These are phyloP conservation scores for Nasturtium officinale DNA, from an alignment of 345 rosid species.

Conservation along the genomic window DNA sequence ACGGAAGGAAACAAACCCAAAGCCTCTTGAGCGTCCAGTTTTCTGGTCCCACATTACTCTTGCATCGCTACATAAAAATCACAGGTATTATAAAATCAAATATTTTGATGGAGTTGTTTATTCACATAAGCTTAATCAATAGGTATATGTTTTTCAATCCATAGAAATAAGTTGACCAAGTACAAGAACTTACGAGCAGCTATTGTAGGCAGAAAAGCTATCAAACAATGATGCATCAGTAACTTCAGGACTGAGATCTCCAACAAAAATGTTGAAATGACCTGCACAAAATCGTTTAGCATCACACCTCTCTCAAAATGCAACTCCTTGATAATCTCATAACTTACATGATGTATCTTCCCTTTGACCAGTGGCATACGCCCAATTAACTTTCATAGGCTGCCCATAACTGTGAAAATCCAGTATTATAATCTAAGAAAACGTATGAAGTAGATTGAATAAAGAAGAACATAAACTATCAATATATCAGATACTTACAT, in stretches of 20 bases:
- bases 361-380: slow-evolving; percentile 94
- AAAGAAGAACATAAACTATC: background rate
- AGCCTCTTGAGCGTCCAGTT: slow-evolving; percentile 95
- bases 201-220: slow-evolving; percentile 67
- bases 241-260: slow-evolving; percentile 92
- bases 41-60: slow-evolving; percentile 99
- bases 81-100: background rate
- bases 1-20: slow-evolving; percentile 91
- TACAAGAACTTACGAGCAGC: slow-evolving; percentile 72
- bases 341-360: slow-evolving; percentile 91
- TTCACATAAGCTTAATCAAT: background rate
- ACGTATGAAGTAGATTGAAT: background rate
- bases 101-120: background rate
- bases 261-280: slow-evolving; percentile 84
- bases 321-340: background rate
- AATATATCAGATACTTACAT: slow-evolving; percentile 53
- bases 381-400: slow-evolving; percentile 98
- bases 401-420: slow-evolving; percentile 76
- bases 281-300: slow-evolving; percentile 48
- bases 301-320: background rate
- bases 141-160: background rate
- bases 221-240: slow-evolving; percentile 84
- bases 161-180: background rate
- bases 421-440: slow-evolving; percentile 13
- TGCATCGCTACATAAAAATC: slow-evolving; percentile 57